Percentiles rank a stretch among this genome's conserved stretches.
Evolutionary conservation across 106 monocot species (phyloP).

Genomic region (Allium sativum): DNA sequence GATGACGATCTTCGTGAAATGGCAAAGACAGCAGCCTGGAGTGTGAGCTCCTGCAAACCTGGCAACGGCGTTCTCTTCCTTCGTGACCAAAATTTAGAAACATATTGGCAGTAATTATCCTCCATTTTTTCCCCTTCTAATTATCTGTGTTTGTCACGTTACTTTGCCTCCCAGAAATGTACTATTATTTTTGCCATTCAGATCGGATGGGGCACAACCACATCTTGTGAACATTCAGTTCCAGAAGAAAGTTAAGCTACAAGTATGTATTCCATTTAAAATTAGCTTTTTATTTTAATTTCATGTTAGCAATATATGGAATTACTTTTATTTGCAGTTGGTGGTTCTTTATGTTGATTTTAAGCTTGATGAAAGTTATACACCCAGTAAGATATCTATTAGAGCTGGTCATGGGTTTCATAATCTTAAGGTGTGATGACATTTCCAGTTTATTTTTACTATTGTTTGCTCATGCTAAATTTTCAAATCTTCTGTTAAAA

Average conservation of each 20-base stretch:
- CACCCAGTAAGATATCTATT: slow-evolving; percentile 91
- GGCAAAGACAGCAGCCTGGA: slow-evolving; percentile 93
- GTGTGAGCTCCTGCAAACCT: slow-evolving; percentile 93
- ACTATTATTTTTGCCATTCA: slow-evolving; percentile 19
- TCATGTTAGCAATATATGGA: background rate
- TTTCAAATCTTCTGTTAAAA: too few relatives aligned
- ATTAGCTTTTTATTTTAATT: background rate
- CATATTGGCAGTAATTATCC: slow-evolving; percentile 76
- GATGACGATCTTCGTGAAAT: slow-evolving; percentile 70
- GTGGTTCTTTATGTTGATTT: slow-evolving; percentile 85
- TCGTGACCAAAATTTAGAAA: slow-evolving; percentile 86
- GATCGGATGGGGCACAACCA: slow-evolving; percentile 94
- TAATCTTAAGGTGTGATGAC: slow-evolving; percentile 62
- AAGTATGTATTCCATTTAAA: slow-evolving; percentile 21
- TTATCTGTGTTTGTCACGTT: background rate
- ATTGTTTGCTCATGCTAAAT: too few relatives aligned
- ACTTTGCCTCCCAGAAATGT: slow-evolving; percentile 1
- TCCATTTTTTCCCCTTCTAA: background rate
- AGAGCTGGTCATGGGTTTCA: slow-evolving; percentile 96
- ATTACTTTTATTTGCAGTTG: slow-evolving; percentile 31
- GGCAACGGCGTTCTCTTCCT: slow-evolving; percentile 82
- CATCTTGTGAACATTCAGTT: slow-evolving; percentile 97
- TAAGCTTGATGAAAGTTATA: slow-evolving; percentile 97
- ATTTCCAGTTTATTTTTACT: too few relatives aligned
- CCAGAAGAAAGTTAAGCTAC: slow-evolving; percentile 93